phyloP scores from a whole-genome alignment of 768 basidiomycete genomes.

The Stropharia rugosoannulata region DNA sequence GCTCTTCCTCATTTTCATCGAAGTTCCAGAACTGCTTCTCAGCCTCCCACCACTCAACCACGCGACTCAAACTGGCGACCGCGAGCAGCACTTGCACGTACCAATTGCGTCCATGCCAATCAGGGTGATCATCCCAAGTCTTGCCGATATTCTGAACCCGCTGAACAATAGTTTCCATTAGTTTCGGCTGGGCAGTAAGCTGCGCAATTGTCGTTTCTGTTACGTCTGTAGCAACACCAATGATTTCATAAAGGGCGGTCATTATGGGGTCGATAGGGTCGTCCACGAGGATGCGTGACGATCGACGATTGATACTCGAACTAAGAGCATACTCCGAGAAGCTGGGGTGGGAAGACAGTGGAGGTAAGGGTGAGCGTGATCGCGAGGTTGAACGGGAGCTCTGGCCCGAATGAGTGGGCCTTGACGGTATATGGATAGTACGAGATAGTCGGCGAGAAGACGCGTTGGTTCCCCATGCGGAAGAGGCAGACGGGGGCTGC shows the following conservation, averaged over 20 bases:
- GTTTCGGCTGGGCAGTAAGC: constrained; percentile 82
- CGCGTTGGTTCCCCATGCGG: constrained; percentile 53
- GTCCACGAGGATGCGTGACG: constrained; percentile 81
- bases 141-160: constrained; percentile 89
- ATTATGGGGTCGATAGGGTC: constrained; percentile 90
- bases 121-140: constrained; percentile 96
- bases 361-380: constrained; percentile 89
- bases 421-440: constrained; percentile 73
- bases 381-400: constrained; percentile 94
- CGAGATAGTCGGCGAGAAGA: constrained; percentile 83
- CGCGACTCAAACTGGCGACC: constrained; percentile 92
- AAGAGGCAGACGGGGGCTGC: constrained; percentile 37
- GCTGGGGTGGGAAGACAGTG: constrained; percentile 59
- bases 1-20: constrained; percentile 86
- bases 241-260: constrained; percentile 87
- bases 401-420: constrained; percentile 67
- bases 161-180: constrained; percentile 85
- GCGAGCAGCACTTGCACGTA: constrained; percentile 96
- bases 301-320: constrained; percentile 62
- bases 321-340: constrained; percentile 53
- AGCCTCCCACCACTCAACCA: constrained; percentile 99
- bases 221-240: constrained; percentile 90
- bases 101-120: constrained; percentile 98
- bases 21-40: constrained; percentile 99
- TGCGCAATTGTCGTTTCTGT: constrained; percentile 86